Evolutionary conservation across 2,329 filamentous ascomycete genomes (phyloP).

Genomic region (Sporothrix sp.): DNA sequence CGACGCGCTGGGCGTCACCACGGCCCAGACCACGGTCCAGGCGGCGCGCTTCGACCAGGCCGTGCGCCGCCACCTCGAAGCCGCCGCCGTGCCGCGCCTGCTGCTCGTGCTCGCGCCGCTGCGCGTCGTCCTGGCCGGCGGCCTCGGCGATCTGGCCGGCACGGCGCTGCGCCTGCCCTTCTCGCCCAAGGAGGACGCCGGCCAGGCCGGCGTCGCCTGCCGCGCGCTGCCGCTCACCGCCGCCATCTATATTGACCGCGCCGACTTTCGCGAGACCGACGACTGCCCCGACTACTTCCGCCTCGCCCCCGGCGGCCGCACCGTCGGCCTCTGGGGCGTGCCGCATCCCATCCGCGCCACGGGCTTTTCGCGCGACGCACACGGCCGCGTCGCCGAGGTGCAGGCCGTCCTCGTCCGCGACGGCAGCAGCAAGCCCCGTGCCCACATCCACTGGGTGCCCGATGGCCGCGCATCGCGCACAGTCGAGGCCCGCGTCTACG

Average conservation of each 20-base stretch:
- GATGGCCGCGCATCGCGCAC: slow-evolving; percentile 42
- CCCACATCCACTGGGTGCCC: slow-evolving; percentile 85
- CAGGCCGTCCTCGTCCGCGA: slow-evolving; percentile 61
- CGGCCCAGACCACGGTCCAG: slow-evolving; percentile 68
- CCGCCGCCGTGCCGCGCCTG: slow-evolving; percentile 70
- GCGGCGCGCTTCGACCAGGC: slow-evolving; percentile 72
- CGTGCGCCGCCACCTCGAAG: slow-evolving; percentile 77
- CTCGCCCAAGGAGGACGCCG: slow-evolving; percentile 69
- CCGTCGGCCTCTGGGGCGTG: slow-evolving; percentile 62
- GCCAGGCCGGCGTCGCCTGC: slow-evolving; percentile 50
- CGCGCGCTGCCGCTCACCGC: slow-evolving; percentile 58
- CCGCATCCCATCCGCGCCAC: slow-evolving; percentile 60
- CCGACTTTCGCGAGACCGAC: slow-evolving; percentile 65
- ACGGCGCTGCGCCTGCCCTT: slow-evolving; percentile 62
- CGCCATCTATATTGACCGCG: slow-evolving; percentile 67
- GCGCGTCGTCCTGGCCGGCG: slow-evolving; percentile 70
- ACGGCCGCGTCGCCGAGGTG: slow-evolving; percentile 45
- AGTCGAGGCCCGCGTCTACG: slow-evolving; percentile 69
- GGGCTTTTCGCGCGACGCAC: slow-evolving; percentile 55
- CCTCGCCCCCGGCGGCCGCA: slow-evolving; percentile 59
- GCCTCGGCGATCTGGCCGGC: slow-evolving; percentile 43
- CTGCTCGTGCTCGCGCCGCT: slow-evolving; percentile 86
- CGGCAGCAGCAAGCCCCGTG: slow-evolving; percentile 62
- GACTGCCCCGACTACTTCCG: slow-evolving; percentile 69
- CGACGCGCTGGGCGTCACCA: slow-evolving; percentile 85